Evolutionary conservation across 331 rosid genomes (phyloP).

Genomic region (Ulmus americana): DNA sequence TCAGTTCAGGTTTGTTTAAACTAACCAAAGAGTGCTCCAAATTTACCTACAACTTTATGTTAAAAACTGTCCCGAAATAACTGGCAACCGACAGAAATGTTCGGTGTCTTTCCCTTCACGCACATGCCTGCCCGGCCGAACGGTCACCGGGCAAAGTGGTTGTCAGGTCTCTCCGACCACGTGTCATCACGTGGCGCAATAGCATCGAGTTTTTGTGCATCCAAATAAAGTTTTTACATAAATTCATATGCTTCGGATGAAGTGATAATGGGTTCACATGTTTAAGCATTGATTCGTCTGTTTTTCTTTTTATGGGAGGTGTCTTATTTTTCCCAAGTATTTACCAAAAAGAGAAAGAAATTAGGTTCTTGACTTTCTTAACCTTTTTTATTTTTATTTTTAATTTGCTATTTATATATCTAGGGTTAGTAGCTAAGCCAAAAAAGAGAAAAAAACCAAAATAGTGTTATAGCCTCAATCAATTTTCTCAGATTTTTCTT

Average conservation of each 20-base stretch:
- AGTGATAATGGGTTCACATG: slow-evolving; percentile 34
- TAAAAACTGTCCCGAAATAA: slow-evolving; percentile 30
- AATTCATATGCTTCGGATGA: not conserved
- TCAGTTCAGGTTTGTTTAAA: not conserved
- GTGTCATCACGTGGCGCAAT: slow-evolving; percentile 21
- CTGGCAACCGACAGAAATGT: slow-evolving; percentile 73
- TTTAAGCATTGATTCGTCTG: slow-evolving; percentile 38
- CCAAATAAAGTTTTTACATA: not conserved
- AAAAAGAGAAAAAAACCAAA: not conserved
- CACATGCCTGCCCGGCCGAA: slow-evolving; percentile 5
- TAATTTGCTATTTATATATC: slow-evolving; percentile 16
- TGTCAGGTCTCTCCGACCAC: slow-evolving; percentile 32
- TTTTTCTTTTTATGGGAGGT: slow-evolving; percentile 51
- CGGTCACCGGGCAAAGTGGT: slow-evolving; percentile 54
- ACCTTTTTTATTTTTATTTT: slow-evolving; percentile 5
- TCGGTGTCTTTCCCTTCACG: slow-evolving; percentile 21
- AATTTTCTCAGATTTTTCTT: not conserved
- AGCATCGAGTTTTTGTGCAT: slow-evolving; percentile 31
- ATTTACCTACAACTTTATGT: slow-evolving; percentile 21
- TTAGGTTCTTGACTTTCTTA: slow-evolving; percentile 33
- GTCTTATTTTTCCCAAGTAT: slow-evolving; percentile 26
- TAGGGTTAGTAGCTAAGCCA: slow-evolving; percentile 24
- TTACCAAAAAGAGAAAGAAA: slow-evolving; percentile 64
- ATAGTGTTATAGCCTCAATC: slow-evolving; percentile 4
- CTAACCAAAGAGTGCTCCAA: slow-evolving; percentile 27